Evolutionary conservation across 495 filamentous ascomycete species (phyloP), one percentile per base, ranked within the genome.

Genomic region (Trichoderma gamsii): DNA sequence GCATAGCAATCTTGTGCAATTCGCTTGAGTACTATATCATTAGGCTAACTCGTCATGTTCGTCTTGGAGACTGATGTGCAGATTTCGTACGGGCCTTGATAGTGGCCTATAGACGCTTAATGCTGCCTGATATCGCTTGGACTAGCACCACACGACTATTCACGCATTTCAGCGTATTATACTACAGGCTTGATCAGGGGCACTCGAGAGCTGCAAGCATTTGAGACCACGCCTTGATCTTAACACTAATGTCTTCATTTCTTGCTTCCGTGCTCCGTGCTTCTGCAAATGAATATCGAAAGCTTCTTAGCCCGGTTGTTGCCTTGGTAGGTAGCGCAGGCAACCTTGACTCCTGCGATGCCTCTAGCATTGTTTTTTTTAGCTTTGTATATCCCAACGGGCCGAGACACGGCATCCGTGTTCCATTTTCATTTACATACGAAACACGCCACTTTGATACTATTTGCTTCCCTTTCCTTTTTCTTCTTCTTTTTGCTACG

Each of bases 371-470:
- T n/a, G n/a, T n/a, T n/a, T n/a, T n/a, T 13, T 32, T 27, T 21
- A 61, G 56, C 25, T 61, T 21, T 29, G 56, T 12, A 29, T 61
- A 18, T 29, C 56, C 56, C 56, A 61, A 61, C 23, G 56, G 56
- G 25, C 56, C 56, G 56, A 61, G 56, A 61, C 56, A 61, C 27
- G 23, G 25, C 56, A 29, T 61, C 56, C 56, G 56, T 61, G 56
- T 61, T 61, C 56, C 56, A 61, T 61, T 61, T 61, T 61, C 56
- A 61, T 61, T 61, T 61, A 25, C 56, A 32, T 4, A 32, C 56
- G 56, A 61, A 61, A 61, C 23, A 18, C 56, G 56, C 27, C 27
- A 32, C 25, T 7, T 12, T 32, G 8, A 9, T 38, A 38, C 5
- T 38, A 38, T 38, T 0, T 38, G 35, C 35, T 38, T 38, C 35